Evolutionary conservation across 1,139 yeast species (phyloP), one percentile per base, ranked within the genome.

Genomic region (Nakaseomyces glabratus): DNA sequence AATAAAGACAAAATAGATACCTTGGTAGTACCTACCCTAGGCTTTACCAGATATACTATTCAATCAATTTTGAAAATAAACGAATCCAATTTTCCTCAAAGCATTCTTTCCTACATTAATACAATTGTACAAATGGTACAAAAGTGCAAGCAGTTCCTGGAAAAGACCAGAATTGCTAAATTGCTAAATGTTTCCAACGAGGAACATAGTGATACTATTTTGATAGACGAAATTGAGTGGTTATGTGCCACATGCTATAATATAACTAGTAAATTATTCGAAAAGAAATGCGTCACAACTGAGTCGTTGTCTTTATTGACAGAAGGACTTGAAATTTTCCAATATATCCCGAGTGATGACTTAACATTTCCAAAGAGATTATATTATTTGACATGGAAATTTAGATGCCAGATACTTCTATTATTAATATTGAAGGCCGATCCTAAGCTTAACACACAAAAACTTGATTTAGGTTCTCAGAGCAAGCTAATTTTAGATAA

Each of bases 191-290:
- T n/a, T n/a, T n/a, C n/a, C n/a, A n/a, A n/a, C n/a, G n/a, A n/a
- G n/a, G n/a, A n/a, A n/a, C n/a, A n/a, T n/a, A n/a, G n/a, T n/a
- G n/a, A n/a, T n/a, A n/a, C n/a, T n/a, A n/a, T n/a, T n/a, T n/a
- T n/a, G n/a, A n/a, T n/a, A n/a, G n/a, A n/a, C 31, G 57, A 52
- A 30, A 40, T 52, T 11, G 57, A 51, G 37, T 51, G 57, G 57
- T 52, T 51, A 34, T 44, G 51, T 6, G 46, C 57, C 5, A 38
- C 42, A 2, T 42, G 52, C 3, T 49, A 45, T 32, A 52, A 52
- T 31, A 32, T 49, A 12, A 37, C 45, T 8, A 38, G 41, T 2
- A 46, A 47, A 33, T 42, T 45, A 24, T 14, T 36, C 12, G 23
- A 28, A 13, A 2, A n/a, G n/a, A n/a, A n/a, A n/a, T n/a, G n/a